Evolutionary conservation across 148 eudicot genomes (phyloP), one percentile per base, ranked within the genome.

Genomic region (Camellia granthamiana): DNA sequence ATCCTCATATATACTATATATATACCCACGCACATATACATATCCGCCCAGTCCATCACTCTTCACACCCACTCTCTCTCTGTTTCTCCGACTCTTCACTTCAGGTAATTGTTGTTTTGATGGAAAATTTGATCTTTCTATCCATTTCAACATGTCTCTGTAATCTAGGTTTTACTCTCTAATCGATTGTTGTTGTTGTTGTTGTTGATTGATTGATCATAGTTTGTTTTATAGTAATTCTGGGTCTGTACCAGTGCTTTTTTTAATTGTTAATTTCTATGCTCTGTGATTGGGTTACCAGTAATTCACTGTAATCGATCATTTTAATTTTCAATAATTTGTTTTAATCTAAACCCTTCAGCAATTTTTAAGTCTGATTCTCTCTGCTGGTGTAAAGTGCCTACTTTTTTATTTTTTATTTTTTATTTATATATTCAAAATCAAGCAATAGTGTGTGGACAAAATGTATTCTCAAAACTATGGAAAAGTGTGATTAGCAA

Each of bases 31-130:
- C 18, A 3, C 5, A 49, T 49, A 49, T 3, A 49, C 52, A 49
- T 49, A 72, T 72, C 5, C 0, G 11, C 59, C 59, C 42, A 49
- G 30, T 11, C 14, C 41, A 19, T n/a, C 60, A 72, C 23, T 23
- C 74, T 41, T 21, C 51, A 46, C 74, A 18, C 6, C 55, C 49
- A 5, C 72, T 9, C 55, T 47, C 74, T 49, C 71, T 51, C 42
- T 71, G 56, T 71, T 41, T 49, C 58, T 71, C 52, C 5, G 19
- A 11, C 30, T 46, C 21, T 51, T 46, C 74, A n/a, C 18, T 64
- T 23, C 59, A 72, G 75, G 75, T 72, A 72, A 1, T 19, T 52
- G 42, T 6, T 49, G 75, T 72, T 72, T 60, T 8, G 38, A 46
- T 51, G 18, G 49, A 46, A 43, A 6, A 41, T 46, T 46, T 69